phyloP scores from a whole-genome alignment of 176 grass and related monocot genomes.

The Carex myosuroides region DNA sequence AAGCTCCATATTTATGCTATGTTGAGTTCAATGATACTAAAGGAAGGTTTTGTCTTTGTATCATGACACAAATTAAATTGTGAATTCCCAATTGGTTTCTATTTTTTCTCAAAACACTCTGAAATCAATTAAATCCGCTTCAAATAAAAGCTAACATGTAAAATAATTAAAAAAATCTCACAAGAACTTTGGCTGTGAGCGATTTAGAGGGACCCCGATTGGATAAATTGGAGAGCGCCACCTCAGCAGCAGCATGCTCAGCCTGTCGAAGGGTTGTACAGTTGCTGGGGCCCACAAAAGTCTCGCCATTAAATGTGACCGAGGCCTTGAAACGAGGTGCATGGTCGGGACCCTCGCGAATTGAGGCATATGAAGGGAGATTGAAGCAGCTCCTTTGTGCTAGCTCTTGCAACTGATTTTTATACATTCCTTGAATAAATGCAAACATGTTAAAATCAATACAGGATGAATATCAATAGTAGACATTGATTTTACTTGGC shows the following conservation, averaged over 20 bases:
- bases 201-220: conserved; percentile 64
- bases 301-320: conserved; percentile 90
- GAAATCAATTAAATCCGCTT: background rate
- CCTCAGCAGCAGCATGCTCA: conserved; percentile 89
- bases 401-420: conserved; percentile 97
- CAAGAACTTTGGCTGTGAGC: conserved; percentile 61
- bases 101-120: background rate
- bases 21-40: background rate
- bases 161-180: conserved; percentile 11
- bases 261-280: conserved; percentile 78
- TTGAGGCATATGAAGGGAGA: conserved; percentile 70
- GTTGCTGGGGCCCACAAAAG: conserved; percentile 55
- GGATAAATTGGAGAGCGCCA: conserved; percentile 55
- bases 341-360: conserved; percentile 72
- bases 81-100: background rate
- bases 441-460: background rate
- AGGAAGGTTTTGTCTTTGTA: background rate
- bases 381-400: conserved; percentile 97
- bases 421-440: conserved; percentile 46
- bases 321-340: conserved; percentile 80
- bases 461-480: background rate
- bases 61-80: background rate
- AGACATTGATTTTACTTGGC: background rate
- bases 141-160: background rate
- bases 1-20: background rate